Evolutionary conservation across 495 filamentous ascomycete species (phyloP), one percentile per base, ranked within the genome.

Genomic region (Lophiostoma macrostomum): DNA sequence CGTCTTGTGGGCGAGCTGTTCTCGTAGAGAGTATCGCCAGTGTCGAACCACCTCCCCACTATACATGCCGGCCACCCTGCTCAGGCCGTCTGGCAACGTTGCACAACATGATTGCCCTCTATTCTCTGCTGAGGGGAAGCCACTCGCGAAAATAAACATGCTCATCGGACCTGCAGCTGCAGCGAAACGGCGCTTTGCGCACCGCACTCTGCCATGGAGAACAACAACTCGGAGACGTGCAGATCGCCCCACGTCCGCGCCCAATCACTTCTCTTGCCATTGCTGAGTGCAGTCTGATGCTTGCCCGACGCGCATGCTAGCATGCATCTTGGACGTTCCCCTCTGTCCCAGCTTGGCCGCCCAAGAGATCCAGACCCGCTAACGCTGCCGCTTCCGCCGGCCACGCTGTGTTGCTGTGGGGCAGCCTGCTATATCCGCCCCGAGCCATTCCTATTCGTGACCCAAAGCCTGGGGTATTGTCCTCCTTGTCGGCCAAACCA

Each of bases 21-120:
- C n/a, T n/a, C n/a, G n/a, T n/a, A n/a, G n/a, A n/a, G 29, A n/a
- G 27, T 58, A 53, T 53, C 49, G 49, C 50, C 56, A 60, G 35
- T 41, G 36, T 60, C 56, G 56, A 47, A 43, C 56, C 35, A 60
- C 27, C 28, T 31, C 29, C 34, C 29, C 27, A 27, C 34, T 25
- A 30, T 11, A 22, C 23, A 24, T 10, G 12, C 4, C 7, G 14
- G 14, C 16, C 28, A 3, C 7, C 20, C 43, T 30, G 32, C 27
- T 12, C 25, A 48, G 30, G 18, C 20, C 25, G 14, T 18, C 20
- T 42, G 25, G 22, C 20, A 5, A 57, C 49, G 48, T 62, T 53
- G 34, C 53, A 62, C 58, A 27, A 28, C 53, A 45, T 36, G 25
- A 40, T 31, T 48, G 20, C 42, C 18, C 36, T 34, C 51, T 30